phyloP scores from a whole-genome alignment of 1,139 yeast genomes.

The Sugiyamaella xylanicola region DNA sequence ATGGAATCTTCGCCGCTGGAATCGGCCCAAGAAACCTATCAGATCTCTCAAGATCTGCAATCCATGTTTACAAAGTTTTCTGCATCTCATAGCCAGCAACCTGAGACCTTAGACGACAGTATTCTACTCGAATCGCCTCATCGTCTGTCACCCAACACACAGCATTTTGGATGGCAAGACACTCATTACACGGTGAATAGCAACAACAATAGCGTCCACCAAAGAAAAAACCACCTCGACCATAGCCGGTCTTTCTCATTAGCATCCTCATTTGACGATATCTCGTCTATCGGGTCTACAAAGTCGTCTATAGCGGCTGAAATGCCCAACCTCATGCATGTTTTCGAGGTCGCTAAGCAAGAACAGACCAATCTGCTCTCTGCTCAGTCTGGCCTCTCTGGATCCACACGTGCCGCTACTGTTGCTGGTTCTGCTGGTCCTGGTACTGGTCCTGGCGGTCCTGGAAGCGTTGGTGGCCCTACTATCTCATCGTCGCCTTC shows the following conservation, averaged over 20 bases:
- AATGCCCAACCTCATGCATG: slow-evolving; percentile 36
- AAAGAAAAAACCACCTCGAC: background rate
- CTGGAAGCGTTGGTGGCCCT: too few relatives aligned
- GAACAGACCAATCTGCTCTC: slow-evolving; percentile 22
- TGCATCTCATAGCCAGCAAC: slow-evolving; percentile 17
- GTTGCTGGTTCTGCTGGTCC: background rate
- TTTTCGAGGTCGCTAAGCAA: slow-evolving; percentile 35
- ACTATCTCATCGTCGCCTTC: background rate
- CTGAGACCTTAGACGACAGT: slow-evolving; percentile 12
- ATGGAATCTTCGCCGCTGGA: slow-evolving; percentile 40
- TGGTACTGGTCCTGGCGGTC: background rate
- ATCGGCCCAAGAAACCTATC: slow-evolving; percentile 42
- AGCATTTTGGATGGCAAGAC: slow-evolving; percentile 17
- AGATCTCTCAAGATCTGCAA: slow-evolving; percentile 41
- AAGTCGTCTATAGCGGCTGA: slow-evolving; percentile 36
- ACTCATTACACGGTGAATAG: slow-evolving; percentile 8
- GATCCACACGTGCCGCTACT: background rate
- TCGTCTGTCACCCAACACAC: slow-evolving; percentile 11
- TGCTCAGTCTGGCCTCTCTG: background rate
- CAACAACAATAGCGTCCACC: background rate
- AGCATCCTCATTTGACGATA: slow-evolving; percentile 24
- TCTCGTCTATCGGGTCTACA: slow-evolving; percentile 24
- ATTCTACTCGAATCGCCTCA: slow-evolving; percentile 8
- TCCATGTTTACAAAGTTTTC: slow-evolving; percentile 41
- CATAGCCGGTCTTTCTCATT: slow-evolving; percentile 22